phyloP scores from a whole-genome alignment of 441 rosid species.

The Metrosideros polymorpha region DNA sequence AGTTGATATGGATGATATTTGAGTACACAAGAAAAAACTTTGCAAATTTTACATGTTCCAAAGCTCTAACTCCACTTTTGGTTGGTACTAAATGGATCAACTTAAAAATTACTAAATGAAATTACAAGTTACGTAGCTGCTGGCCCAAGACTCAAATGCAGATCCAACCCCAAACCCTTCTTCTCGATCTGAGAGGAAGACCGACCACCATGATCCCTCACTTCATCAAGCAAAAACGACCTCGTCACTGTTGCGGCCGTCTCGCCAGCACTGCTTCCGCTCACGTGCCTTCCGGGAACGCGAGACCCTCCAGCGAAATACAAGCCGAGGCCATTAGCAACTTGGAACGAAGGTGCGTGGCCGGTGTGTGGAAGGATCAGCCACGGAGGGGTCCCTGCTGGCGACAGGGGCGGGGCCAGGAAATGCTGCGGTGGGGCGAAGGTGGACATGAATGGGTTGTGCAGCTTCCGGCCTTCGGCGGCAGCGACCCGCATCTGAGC shows the following conservation, averaged over 20 bases:
- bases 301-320: slow-evolving; percentile 10
- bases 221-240: background rate
- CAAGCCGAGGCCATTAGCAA: slow-evolving; percentile 11
- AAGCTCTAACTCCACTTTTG: background rate
- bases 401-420: slow-evolving; percentile 17
- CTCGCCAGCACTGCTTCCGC: slow-evolving; percentile 7
- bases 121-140: slow-evolving; percentile 4
- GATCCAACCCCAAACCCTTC: slow-evolving; percentile 44
- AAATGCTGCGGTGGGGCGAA: slow-evolving; percentile 20
- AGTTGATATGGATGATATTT: background rate
- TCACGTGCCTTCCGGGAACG: slow-evolving; percentile 2
- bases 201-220: slow-evolving; percentile 3
- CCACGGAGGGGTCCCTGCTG: slow-evolving; percentile 8
- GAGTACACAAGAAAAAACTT: background rate
- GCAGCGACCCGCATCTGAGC: slow-evolving; percentile 27
- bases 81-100: background rate
- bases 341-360: background rate
- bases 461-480: slow-evolving; percentile 15
- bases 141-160: slow-evolving; percentile 49
- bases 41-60: background rate
- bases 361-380: slow-evolving; percentile 15
- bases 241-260: background rate
- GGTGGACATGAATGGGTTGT: slow-evolving; percentile 23
- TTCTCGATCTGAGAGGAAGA: slow-evolving; percentile 1
- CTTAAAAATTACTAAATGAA: background rate